Evolutionary conservation across 2,329 filamentous ascomycete species (phyloP).

Genomic region (Amesomyces nigricolor): DNA sequence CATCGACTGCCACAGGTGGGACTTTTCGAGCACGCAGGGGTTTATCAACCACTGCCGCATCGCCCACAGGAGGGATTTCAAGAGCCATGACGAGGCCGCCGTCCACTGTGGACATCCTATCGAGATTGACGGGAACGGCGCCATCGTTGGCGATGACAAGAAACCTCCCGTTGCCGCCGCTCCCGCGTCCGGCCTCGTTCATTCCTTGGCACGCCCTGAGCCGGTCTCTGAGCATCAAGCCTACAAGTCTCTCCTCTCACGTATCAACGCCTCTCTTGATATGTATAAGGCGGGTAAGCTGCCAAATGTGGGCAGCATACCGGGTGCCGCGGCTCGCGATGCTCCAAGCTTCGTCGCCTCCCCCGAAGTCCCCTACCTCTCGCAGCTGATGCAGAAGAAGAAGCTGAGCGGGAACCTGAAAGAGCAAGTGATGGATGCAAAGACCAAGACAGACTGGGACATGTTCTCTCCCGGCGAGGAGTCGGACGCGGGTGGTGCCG

Average conservation of each 20-base stretch:
- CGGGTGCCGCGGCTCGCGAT: constrained; percentile 27
- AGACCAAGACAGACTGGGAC: constrained; percentile 47
- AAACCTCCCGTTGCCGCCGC: constrained; percentile 18
- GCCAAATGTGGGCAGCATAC: constrained; percentile 43
- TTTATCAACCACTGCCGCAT: constrained; percentile 99
- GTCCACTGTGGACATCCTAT: constrained; percentile 79
- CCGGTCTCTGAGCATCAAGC: constrained; percentile 49
- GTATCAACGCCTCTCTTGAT: constrained; percentile 50
- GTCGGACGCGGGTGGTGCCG: constrained; percentile 39
- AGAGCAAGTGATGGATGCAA: constrained; percentile 54
- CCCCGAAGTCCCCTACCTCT: constrained; percentile 60
- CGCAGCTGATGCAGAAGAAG: constrained; percentile 55
- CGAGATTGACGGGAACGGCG: constrained; percentile 57
- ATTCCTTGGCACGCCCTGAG: constrained; percentile 56
- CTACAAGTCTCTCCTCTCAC: constrained; percentile 44
- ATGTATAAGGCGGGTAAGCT: constrained; percentile 48
- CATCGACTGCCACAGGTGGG: constrained; percentile 77
- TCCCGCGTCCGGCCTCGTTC: constrained; percentile 48
- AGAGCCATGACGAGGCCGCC: constrained; percentile 92
- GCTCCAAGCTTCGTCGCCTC: constrained; percentile 45
- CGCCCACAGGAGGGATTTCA: constrained; percentile 86
- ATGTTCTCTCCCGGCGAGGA: constrained; percentile 49
- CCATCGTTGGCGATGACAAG: constrained; percentile 41
- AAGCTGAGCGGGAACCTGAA: constrained; percentile 57
- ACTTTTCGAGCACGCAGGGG: constrained; percentile 96